These are phyloP conservation scores for Fusarium tupiense DNA, from an alignment of 2,329 filamentous ascomycete species.

Conservation along the genomic window DNA sequence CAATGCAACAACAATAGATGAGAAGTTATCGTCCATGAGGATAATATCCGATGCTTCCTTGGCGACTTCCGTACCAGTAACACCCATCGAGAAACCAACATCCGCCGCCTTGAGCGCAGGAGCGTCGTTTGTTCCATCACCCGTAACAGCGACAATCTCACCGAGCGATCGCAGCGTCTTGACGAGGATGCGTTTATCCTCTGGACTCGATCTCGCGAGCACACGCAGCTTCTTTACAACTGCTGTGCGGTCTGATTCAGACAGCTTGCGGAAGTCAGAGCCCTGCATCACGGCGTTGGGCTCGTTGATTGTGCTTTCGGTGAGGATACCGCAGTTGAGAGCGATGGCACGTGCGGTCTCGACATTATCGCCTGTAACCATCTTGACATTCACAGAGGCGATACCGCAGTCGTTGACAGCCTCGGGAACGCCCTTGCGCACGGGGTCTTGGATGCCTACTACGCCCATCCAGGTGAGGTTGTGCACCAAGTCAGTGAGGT, in stretches of 20 bases:
- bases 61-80: conserved; percentile 70
- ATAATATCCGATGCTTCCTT: conserved; percentile 75
- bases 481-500: conserved; percentile 62
- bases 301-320: conserved; percentile 68
- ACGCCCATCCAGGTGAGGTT: conserved; percentile 54
- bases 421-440: conserved; percentile 69
- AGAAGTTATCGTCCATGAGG: conserved; percentile 73
- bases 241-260: conserved; percentile 58
- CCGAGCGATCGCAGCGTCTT: conserved; percentile 71
- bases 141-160: conserved; percentile 73
- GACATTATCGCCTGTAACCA: conserved; percentile 64
- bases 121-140: conserved; percentile 74
- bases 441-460: conserved; percentile 75
- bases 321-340: conserved; percentile 53
- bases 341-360: conserved; percentile 58
- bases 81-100: conserved; percentile 75
- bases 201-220: conserved; percentile 73
- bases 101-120: conserved; percentile 73
- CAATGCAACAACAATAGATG: conserved; percentile 72
- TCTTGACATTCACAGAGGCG: conserved; percentile 73
- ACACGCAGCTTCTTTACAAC: conserved; percentile 72
- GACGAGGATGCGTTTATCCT: conserved; percentile 75
- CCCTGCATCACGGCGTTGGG: conserved; percentile 59
- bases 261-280: conserved; percentile 64
- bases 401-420: conserved; percentile 70